Base-by-base conservation (phyloP, 2,329 filamentous ascomycete species). In the Claviceps sp. region DNA sequence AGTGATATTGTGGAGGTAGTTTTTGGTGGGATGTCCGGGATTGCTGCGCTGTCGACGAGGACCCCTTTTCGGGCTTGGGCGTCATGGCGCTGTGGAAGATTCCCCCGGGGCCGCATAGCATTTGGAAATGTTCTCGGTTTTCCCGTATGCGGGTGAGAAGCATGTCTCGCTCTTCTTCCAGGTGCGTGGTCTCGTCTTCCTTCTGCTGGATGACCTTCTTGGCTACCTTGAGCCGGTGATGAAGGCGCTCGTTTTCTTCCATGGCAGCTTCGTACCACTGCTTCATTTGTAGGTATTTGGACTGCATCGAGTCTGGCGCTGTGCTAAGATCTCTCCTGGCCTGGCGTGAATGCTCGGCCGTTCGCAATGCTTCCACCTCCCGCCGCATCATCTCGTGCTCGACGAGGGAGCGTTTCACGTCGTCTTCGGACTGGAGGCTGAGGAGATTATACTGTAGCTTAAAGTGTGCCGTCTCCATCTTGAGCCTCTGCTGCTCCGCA, bases 361-460 rank as follows among this genome's bases (percentile, higher is more conserved):
- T 76, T 55, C 89, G 85, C 30, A 96, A 72, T 13, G 90, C 86
- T 55, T 95, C 86, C 20, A 95, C 85, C 67, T 96, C 89, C 22
- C 86, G 79, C 56, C 88, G 81, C n/a, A 85, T 85, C 79, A 96
- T 90, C 57, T 93, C 86, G 60, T 95, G 86, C 67, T 96, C 91
- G 5, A 96, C 90, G 38, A 84, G 85, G 58, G 91, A 88, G 26
- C 89, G 82, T 67, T 94, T 90, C 9, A 88, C 80, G 34, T 89
- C 85, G 59, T 95, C 88, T 48, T 85, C 82, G 51, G 86, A 89
- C 62, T 95, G 88, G 57, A 96, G 82, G 50, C 80, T 82, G 30
- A 95, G 77, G 62, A 96, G 78, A 60, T 85, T 89, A 63, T 90
- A 86, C 65, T 96, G 91, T 51, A 97, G 73, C 69, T 93, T 94